Percentiles rank a stretch among this genome's conserved stretches.
phyloP scores from a whole-genome alignment of 352 stramenopile species.

The Ophiocytium majus region DNA sequence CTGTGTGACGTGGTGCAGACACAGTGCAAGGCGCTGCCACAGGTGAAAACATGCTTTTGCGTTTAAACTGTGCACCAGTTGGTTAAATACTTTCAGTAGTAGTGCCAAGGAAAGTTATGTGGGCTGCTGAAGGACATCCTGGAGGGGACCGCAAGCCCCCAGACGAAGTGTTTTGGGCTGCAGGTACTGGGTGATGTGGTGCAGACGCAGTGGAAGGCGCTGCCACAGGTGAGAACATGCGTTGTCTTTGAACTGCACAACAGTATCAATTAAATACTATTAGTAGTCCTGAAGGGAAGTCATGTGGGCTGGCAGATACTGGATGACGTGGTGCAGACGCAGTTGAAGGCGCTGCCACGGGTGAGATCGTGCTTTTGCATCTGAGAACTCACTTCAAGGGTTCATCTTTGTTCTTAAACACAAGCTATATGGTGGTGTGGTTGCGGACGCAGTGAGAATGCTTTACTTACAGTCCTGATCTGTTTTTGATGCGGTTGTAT shows the following conservation, averaged over 20 bases:
- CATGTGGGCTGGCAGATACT: too few species aligned
- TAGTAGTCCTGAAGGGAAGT: too few species aligned
- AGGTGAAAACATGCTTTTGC: constrained; percentile 26
- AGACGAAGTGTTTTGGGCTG: constrained; percentile 89
- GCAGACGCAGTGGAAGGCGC: constrained; percentile 73
- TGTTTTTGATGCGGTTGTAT: too few species aligned
- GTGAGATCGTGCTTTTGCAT: constrained; percentile 25
- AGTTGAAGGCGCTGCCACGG: constrained; percentile 62
- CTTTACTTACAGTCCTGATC: constrained; percentile 50
- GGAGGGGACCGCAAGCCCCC: constrained; percentile 78
- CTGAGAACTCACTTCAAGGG: too few species aligned
- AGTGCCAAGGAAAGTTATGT: constrained; percentile 86
- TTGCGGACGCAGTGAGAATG: constrained; percentile 75
- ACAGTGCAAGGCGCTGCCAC: constrained; percentile 62
- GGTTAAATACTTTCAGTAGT: too few species aligned
- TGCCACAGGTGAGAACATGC: constrained; percentile 50
- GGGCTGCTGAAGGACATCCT: constrained; percentile 90
- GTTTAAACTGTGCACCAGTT: too few species aligned
- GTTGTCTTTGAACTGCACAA: too few species aligned
- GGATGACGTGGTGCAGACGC: constrained; percentile 92
- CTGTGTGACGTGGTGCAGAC: too few species aligned
- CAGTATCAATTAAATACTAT: too few species aligned
- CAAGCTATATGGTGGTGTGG: too few species aligned
- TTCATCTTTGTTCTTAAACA: too few species aligned
- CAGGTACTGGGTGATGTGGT: too few species aligned